Base-by-base conservation (phyloP, 768 basidiomycete species). In the Xerocomellus intermedius region DNA sequence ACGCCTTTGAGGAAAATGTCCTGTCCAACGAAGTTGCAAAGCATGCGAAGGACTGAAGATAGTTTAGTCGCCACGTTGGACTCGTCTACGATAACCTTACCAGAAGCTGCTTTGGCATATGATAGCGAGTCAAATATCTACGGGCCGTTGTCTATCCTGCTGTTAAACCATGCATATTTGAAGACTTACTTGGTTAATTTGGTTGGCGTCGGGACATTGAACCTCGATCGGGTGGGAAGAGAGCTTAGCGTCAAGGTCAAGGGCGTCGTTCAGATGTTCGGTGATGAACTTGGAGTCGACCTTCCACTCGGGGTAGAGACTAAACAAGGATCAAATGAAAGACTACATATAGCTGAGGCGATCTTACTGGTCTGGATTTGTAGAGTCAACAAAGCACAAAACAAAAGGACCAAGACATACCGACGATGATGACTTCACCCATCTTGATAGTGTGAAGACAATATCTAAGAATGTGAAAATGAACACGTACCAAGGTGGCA, bases 191-290 rank as follows among this genome's bases (percentile, higher is more conserved):
- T 88, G 87, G 63, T 87, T 88, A 65, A 94, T 91, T 61, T 87
- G 81, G 64, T 89, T 87, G 8, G 91, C 88, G 67, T 95, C 91
- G 0, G 87, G 89, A 66, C 89, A 92, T 14, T 88, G 86, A 26
- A 96, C 91, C 69, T 98, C 92, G 62, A 98, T 89, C 1, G 96
- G 90, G 69, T 98, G 95, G 12, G 91, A 93, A 21, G 91, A 92
- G 9, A 84, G 73, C 65, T 92, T 91, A 2, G 92, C 81, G 65
- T 98, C 96, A 44, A 96, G 80, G 33, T 75, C 72, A 26, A 98
- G 79, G 14, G 95, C 95, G n/a, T 78, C 74, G 52, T 83, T 82
- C 39, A 95, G 76, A 67, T 92, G 84, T 16, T 76, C 74, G n/a
- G 83, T 83, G 58, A 97, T 86, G 74, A 98, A 98, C 49, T 81